Evolutionary conservation across 148 eudicot species (phyloP).

Genomic region (Chenopodium album): DNA sequence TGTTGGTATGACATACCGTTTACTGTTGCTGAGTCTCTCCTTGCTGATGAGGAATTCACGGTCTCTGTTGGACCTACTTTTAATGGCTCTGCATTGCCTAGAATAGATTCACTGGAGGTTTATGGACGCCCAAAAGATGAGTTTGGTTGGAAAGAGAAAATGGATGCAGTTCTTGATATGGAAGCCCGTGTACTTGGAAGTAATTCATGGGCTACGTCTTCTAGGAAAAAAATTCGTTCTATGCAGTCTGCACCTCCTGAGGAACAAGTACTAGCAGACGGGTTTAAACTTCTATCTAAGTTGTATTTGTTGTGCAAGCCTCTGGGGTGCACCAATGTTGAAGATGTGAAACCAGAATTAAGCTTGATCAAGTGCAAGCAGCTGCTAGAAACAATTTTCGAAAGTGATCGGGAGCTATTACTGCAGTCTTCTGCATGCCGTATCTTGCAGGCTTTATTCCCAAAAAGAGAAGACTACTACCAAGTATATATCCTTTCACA

Average conservation of each 20-base stretch:
- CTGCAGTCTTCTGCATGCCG: conserved; percentile 88
- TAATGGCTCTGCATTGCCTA: conserved; percentile 70
- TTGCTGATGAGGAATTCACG: conserved; percentile 92
- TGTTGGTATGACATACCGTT: conserved; percentile 99
- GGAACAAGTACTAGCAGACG: conserved; percentile 92
- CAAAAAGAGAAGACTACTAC: conserved; percentile 75
- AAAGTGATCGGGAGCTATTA: conserved; percentile 89
- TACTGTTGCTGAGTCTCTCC: conserved; percentile 93
- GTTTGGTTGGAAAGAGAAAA: conserved; percentile 99
- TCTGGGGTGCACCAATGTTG: conserved; percentile 46
- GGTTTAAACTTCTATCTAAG: conserved; percentile 82
- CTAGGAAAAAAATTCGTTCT: conserved; percentile 59
- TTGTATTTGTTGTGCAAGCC: conserved; percentile 59
- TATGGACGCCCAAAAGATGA: conserved; percentile 99
- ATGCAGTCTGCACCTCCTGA: conserved; percentile 68
- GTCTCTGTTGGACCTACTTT: conserved; percentile 79
- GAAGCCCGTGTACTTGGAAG: conserved; percentile 87
- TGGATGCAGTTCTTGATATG: conserved; percentile 95
- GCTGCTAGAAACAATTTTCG: conserved; percentile 78
- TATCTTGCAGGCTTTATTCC: conserved; percentile 85
- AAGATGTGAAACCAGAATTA: conserved; percentile 57
- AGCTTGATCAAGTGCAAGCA: conserved; percentile 69
- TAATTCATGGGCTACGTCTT: conserved; percentile 58
- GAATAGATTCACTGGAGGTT: conserved; percentile 91
- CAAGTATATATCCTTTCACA: conserved; percentile 49